phyloP scores from a whole-genome alignment of 768 basidiomycete species.

The Inosperma sp. region DNA sequence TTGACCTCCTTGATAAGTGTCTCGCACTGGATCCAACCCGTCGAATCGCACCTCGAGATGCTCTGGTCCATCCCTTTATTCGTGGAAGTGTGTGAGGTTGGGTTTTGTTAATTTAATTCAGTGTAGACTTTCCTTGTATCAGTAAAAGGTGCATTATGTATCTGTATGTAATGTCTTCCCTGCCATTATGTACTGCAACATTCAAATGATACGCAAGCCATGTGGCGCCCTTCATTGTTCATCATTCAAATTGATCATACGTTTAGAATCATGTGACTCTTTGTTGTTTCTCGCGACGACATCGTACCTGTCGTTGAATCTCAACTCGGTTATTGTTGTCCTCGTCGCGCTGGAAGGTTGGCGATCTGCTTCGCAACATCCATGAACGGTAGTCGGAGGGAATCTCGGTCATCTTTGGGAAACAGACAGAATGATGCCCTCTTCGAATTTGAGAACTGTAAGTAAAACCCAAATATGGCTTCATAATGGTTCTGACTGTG shows the following conservation, averaged over 20 bases:
- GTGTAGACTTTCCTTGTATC: too few relatives aligned
- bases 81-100: conserved; percentile 34
- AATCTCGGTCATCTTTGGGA: conserved; percentile 60
- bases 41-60: conserved; percentile 86
- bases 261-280: conserved; percentile 22
- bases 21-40: conserved; percentile 80
- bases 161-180: too few relatives aligned
- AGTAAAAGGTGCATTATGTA: too few relatives aligned
- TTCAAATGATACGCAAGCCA: neutral
- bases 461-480: conserved; percentile 29
- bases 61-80: conserved; percentile 83
- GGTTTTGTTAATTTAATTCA: too few relatives aligned
- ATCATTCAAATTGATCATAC: neutral
- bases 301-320: conserved; percentile 4
- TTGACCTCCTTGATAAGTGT: conserved; percentile 91
- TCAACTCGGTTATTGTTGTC: conserved; percentile 10
- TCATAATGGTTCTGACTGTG: conserved; percentile 27
- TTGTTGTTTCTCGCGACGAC: conserved; percentile 17
- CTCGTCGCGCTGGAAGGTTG: conserved; percentile 12
- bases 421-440: conserved; percentile 74
- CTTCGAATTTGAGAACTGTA: conserved; percentile 82
- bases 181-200: too few relatives aligned
- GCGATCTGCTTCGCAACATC: conserved; percentile 18
- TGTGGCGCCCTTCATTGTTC: too few relatives aligned
- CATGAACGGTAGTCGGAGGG: conserved; percentile 52